Percentiles rank a stretch among this genome's conserved stretches.
Conservation (phyloP, 2,329 filamentous ascomycete species). For the Chaetomium globosum region DNA sequence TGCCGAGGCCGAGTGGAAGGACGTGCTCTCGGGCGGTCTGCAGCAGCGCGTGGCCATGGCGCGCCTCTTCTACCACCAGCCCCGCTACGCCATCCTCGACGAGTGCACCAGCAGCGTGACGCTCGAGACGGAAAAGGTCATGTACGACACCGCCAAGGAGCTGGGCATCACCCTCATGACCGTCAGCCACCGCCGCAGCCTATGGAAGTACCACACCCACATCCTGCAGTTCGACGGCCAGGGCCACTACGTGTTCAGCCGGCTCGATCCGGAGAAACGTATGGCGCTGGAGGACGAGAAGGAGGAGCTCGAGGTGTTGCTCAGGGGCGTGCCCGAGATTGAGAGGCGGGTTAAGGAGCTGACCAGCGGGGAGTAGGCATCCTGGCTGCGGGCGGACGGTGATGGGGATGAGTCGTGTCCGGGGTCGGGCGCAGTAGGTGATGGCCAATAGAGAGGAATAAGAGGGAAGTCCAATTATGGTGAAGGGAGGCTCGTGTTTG, state of each 20-base stretch:
- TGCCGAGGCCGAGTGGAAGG: conserved; percentile 93
- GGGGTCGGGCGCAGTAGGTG: no score
- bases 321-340: conserved; percentile 84
- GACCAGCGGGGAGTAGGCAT: conserved; percentile 46
- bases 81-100: conserved; percentile 92
- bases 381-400: not conserved
- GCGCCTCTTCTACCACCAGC: conserved; percentile 87
- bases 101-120: conserved; percentile 97
- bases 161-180: conserved; percentile 96
- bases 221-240: conserved; percentile 97
- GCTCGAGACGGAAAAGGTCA: conserved; percentile 87
- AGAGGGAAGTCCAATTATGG: not conserved
- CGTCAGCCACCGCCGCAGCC: conserved; percentile 82
- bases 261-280: conserved; percentile 82
- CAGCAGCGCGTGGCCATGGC: conserved; percentile 98
- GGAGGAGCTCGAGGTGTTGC: conserved; percentile 84
- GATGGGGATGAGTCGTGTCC: not conserved
- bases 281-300: conserved; percentile 92
- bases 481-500: not conserved
- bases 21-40: conserved; percentile 86
- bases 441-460: no score
- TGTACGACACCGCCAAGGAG: conserved; percentile 95
- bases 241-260: conserved; percentile 86
- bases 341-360: conserved; percentile 83
- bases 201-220: conserved; percentile 95